These are phyloP conservation scores for Brassica rapa DNA, from an alignment of 345 rosid species.

Conservation along the genomic window DNA sequence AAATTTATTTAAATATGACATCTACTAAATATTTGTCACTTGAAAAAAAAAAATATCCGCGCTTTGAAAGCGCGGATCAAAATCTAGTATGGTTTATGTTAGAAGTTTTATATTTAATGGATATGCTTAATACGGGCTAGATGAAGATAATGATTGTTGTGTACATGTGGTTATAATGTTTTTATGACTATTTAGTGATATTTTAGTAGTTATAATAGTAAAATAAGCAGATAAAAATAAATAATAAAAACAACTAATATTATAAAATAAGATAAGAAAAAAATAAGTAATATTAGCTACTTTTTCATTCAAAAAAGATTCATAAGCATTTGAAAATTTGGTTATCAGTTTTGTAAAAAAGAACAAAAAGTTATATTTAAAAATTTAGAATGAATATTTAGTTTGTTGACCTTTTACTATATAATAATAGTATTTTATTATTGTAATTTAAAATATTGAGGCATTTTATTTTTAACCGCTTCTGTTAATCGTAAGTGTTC, in stretches of 20 bases:
- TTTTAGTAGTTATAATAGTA: background rate
- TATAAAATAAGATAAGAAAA: background rate
- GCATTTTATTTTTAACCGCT: background rate
- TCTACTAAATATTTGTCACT: too few relatives aligned
- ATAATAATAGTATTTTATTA: too few relatives aligned
- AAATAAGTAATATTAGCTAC: background rate
- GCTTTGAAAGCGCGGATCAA: too few relatives aligned
- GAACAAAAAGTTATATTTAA: too few relatives aligned
- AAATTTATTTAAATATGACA: too few relatives aligned
- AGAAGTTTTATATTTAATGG: background rate
- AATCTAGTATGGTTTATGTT: background rate
- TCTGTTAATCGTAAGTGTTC: background rate
- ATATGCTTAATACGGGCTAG: background rate
- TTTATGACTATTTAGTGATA: background rate
- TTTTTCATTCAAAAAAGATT: background rate
- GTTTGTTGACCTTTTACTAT: background rate
- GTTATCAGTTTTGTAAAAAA: background rate
- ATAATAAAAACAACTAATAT: background rate
- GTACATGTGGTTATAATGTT: too few relatives aligned
- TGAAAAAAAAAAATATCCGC: too few relatives aligned
- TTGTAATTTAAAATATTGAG: too few relatives aligned
- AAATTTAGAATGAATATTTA: background rate
- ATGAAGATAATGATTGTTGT: background rate
- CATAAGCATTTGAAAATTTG: background rate
- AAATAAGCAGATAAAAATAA: background rate